Evolutionary conservation across 371 early-diverging fungal species (phyloP).

Genomic region (Haplosporangium sp.): DNA sequence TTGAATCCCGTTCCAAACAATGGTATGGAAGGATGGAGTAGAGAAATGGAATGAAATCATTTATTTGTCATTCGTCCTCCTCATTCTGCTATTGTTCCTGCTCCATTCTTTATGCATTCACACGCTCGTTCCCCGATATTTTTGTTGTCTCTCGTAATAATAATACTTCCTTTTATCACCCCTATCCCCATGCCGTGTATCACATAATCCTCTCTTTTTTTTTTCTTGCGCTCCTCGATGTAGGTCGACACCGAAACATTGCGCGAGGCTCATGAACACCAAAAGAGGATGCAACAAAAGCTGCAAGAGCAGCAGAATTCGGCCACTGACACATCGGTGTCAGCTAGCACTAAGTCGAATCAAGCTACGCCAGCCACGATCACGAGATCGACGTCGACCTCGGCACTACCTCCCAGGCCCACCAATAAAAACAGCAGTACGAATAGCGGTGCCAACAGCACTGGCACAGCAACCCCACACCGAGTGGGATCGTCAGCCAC

Average conservation of each 20-base stretch:
- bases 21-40: too few species aligned
- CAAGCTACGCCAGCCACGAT: constrained; percentile 11
- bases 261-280: constrained; percentile 48
- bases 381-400: constrained; percentile 37
- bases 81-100: background rate
- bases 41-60: background rate
- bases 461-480: background rate
- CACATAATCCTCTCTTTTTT: too few species aligned
- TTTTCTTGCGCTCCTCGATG: background rate
- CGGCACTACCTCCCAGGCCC: constrained; percentile 22
- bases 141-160: background rate
- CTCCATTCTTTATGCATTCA: too few species aligned
- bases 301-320: constrained; percentile 24
- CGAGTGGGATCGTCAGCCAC: constrained; percentile 21
- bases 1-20: background rate
- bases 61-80: constrained; percentile 5
- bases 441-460: background rate
- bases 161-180: too few species aligned
- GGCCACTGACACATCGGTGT: background rate
- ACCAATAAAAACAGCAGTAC: background rate
- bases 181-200: background rate
- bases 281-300: constrained; percentile 28
- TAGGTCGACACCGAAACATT: constrained; percentile 46
- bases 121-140: background rate
- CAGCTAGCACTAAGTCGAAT: background rate